Evolutionary conservation across 73 alveolate species (phyloP).

Genomic region (Effrenium voratum): DNA sequence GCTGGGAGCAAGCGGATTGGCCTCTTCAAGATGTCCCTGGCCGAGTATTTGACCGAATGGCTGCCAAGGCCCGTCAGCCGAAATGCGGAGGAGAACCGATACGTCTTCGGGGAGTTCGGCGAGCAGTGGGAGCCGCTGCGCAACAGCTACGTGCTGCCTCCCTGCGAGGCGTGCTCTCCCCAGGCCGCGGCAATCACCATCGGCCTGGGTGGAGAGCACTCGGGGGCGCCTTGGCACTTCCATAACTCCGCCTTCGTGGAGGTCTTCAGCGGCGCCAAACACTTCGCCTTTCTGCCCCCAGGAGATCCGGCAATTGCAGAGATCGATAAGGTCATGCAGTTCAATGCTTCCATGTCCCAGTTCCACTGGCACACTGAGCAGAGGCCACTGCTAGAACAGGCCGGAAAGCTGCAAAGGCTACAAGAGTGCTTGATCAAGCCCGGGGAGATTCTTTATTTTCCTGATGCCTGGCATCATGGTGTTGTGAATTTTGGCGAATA

Average conservation of each 20-base stretch:
- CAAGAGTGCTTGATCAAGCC: constrained; percentile 43
- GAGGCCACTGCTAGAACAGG: constrained; percentile 30
- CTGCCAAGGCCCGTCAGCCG: constrained; percentile 34
- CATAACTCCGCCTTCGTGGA: constrained; percentile 82
- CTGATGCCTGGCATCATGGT: constrained; percentile 89
- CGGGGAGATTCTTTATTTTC: constrained; percentile 77
- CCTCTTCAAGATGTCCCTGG: constrained; percentile 29
- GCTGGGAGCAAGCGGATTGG: constrained; percentile 75
- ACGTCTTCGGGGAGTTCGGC: constrained; percentile 80
- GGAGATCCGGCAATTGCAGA: constrained; percentile 35
- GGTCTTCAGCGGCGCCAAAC: constrained; percentile 52
- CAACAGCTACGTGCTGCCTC: constrained; percentile 44
- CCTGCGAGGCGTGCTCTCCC: constrained; percentile 54
- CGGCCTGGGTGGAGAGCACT: constrained; percentile 52
- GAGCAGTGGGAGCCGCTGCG: constrained; percentile 87
- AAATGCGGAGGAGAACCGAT: constrained; percentile 68
- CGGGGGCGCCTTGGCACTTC: constrained; percentile 90
- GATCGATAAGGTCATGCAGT: constrained; percentile 60
- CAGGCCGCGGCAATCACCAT: constrained; percentile 66
- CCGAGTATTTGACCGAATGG: constrained; percentile 70
- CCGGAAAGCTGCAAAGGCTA: constrained; percentile 24
- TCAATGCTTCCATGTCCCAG: constrained; percentile 76
- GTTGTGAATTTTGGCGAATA: constrained; percentile 51
- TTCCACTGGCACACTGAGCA: constrained; percentile 55
- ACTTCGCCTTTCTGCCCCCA: constrained; percentile 69